Base-by-base conservation (phyloP, 306 rosid species). In the Cicer cuneatum region DNA sequence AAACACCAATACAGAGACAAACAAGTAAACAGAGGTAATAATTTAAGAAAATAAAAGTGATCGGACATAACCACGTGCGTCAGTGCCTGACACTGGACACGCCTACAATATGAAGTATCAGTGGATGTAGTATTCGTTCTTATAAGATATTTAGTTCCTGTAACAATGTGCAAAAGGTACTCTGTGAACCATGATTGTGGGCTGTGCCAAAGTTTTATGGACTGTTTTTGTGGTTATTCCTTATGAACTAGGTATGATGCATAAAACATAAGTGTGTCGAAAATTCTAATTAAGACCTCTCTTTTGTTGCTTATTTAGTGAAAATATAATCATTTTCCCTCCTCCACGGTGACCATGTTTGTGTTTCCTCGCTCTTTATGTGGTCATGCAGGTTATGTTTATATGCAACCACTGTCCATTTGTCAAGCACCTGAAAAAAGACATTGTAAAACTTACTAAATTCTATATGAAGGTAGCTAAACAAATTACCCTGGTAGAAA, bases 361-460 rank as follows among this genome's bases (percentile, higher is more conserved):
- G 39, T 72, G 41, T 66, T 49, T 51, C 49, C 48, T 64, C 69
- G 38, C 59, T 14, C 57, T 49, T 72, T 33, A 24, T 59, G 52
- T 63, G 69, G 53, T 71, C 33, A 10, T 48, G 84, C 96, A 94
- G 98, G 98, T 94, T 79, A 94, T 94, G 98, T 94, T 94, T 87
- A 77, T 94, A 62, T 94, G 98, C 90, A 94, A 91, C 78, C 98
- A 91, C 68, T 91, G 97, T 81, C 98, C 98, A 35, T 94, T 94
- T 69, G 98, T 94, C 73, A 88, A 70, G 61, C 97, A 89, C 84
- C 80, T 94, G 84, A 88, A 90, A 51, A 90, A 90, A 47, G 90
- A 79, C 80, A 87, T 94, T 42, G 96, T 78, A 52, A 90, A 91
- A 83, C 96, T 89, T 60, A 41, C 96, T 5, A 90, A 82, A 41